Evolutionary conservation across 2,329 filamentous ascomycete genomes (phyloP).

Genomic region (Fusarium sp.): DNA sequence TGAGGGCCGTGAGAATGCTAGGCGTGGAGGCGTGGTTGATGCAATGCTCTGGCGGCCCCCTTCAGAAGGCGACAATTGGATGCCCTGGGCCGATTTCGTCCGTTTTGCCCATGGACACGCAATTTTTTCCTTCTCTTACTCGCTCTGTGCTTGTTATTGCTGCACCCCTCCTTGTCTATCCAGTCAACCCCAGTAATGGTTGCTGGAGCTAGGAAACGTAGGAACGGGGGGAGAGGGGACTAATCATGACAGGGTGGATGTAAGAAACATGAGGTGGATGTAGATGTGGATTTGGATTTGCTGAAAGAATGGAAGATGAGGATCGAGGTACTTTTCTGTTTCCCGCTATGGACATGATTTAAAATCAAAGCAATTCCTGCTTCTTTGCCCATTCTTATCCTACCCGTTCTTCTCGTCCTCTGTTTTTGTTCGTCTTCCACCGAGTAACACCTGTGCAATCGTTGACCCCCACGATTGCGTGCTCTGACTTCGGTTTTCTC

Average conservation of each 20-base stretch:
- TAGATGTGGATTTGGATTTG: slow-evolving; percentile 18
- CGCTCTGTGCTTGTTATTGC: slow-evolving; percentile 10
- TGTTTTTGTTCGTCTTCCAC: slow-evolving; percentile 21
- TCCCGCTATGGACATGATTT: slow-evolving; percentile 28
- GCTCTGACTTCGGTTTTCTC: slow-evolving; percentile 40
- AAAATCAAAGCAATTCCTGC: slow-evolving; percentile 37
- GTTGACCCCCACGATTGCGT: slow-evolving; percentile 52
- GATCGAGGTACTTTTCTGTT: slow-evolving; percentile 25
- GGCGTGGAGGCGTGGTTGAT: slow-evolving; percentile 19
- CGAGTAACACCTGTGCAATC: slow-evolving; percentile 37
- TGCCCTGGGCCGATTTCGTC: slow-evolving; percentile 42
- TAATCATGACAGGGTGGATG: slow-evolving; percentile 42
- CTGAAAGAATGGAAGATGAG: slow-evolving; percentile 37
- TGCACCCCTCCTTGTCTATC: slow-evolving; percentile 28
- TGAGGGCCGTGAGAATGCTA: slow-evolving; percentile 34
- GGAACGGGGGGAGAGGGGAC: slow-evolving; percentile 32
- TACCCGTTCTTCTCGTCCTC: slow-evolving; percentile 26
- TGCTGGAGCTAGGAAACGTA: slow-evolving; percentile 30
- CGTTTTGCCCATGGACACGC: slow-evolving; percentile 41
- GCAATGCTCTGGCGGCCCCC: slow-evolving; percentile 19
- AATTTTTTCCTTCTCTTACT: slow-evolving; percentile 44
- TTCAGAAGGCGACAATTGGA: slow-evolving; percentile 25
- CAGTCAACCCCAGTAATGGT: slow-evolving; percentile 33
- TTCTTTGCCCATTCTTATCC: slow-evolving; percentile 14
- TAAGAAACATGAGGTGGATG: slow-evolving; percentile 36